Conservation (phyloP, 345 rosid species). For the Populus nigra region DNA sequence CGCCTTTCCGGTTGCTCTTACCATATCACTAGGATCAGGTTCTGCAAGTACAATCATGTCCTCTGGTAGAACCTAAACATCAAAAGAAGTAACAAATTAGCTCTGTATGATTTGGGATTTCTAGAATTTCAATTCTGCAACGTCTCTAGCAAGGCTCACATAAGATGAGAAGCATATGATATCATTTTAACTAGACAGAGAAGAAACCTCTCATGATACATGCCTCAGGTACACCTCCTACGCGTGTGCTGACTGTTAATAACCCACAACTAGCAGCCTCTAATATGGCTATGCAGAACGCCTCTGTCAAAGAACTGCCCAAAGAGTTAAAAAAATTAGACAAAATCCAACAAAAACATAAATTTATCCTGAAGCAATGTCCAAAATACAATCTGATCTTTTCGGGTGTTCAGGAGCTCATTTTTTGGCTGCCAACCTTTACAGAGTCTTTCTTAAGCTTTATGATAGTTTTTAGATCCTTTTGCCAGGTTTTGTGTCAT, state of each 20-base stretch:
- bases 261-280: constrained; percentile 99
- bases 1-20: constrained; percentile 70
- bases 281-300: constrained; percentile 95
- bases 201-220: constrained; percentile 19
- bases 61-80: constrained; percentile 78
- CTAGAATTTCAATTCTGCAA: constrained; percentile 3
- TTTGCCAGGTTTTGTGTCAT: neutral
- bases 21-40: constrained; percentile 95
- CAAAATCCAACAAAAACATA: neutral
- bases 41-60: constrained; percentile 95
- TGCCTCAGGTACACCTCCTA: constrained; percentile 98
- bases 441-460: neutral
- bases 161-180: neutral
- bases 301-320: constrained; percentile 93
- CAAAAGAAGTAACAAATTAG: neutral
- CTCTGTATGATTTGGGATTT: neutral
- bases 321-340: neutral
- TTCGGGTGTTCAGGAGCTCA: neutral
- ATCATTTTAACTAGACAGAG: neutral
- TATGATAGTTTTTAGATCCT: neutral
- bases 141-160: neutral
- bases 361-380: neutral
- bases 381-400: neutral
- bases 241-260: constrained; percentile 89
- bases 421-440: neutral